Base-by-base conservation (phyloP, 768 basidiomycete species). In the Cystobasidium tubakii region DNA sequence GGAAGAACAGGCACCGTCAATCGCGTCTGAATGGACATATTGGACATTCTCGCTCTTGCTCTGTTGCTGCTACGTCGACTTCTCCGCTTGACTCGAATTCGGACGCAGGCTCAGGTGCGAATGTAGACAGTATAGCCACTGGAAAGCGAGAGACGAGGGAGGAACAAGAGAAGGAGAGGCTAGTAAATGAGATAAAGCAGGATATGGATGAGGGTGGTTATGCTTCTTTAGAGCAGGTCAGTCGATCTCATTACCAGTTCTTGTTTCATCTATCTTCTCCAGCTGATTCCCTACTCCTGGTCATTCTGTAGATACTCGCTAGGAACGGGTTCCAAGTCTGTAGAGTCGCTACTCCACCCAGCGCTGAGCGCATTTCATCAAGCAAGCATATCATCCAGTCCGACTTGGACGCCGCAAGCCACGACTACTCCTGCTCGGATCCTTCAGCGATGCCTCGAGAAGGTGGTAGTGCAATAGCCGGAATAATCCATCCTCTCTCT, bases 141-240 rank as follows among this genome's bases (percentile, higher is more conserved):
- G n/a, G n/a, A n/a, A n/a, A 39, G 39, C 7, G 39, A n/a, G 46
- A 50, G 46, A 50, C 42, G 46, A 17, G 46, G n/a, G 46, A 50
- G 21, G 46, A 50, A 21, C 7, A 60, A 31, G 46, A 50, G n/a
- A n/a, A 50, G n/a, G n/a, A 50, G 13, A 34, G 33, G 23, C 21
- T 60, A 21, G 57, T 60, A 6, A 34, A 27, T 29, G 57, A 60
- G 21, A 60, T 60, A 27, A 12, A 29, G 29, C 17, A 60, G 57
- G 57, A 60, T 31, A 60, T 60, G 57, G 57, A 60, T 29, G 33
- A 60, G 13, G 57, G 57, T 60, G 57, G 57, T 29, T 60, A 60
- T 31, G 25, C 57, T 29, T 29, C 29, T 60, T 31, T 60, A 60
- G 57, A 60, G 57, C 57, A 60, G 57, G 57, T 60, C 9, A n/a